Percentiles rank a stretch among this genome's conserved stretches.
These are phyloP conservation scores for Xylaria sp. DNA, from an alignment of 2,329 filamentous ascomycete species.

Conservation along the genomic window DNA sequence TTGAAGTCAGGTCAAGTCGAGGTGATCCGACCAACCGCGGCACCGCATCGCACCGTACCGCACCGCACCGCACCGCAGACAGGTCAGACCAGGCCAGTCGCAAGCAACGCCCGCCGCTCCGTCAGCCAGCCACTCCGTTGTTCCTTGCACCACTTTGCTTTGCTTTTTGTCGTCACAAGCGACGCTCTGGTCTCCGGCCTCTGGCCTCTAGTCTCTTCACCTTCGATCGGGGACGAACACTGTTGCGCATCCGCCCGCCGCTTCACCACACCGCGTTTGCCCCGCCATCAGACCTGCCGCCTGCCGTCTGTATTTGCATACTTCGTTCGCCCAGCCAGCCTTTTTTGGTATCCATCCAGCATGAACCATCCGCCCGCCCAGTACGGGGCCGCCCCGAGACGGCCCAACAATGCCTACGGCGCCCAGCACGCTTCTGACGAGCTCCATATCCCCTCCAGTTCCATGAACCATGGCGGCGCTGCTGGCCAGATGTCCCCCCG, in stretches of 20 bases:
- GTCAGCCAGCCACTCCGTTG: not conserved
- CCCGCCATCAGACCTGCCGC: not conserved
- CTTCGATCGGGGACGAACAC: not conserved
- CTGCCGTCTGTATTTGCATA: not conserved
- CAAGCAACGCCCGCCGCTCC: constrained; percentile 5
- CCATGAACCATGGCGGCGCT: constrained; percentile 52
- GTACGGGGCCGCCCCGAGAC: constrained; percentile 52
- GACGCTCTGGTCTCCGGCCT: not conserved
- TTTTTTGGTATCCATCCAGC: constrained; percentile 29
- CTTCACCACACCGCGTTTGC: not conserved
- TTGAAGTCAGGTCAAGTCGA: not conserved
- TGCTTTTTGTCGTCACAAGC: not conserved
- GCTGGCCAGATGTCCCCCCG: constrained; percentile 57
- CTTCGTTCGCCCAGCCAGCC: not conserved
- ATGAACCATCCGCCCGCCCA: constrained; percentile 54
- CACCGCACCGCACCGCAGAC: not conserved
- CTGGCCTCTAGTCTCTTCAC: not conserved
- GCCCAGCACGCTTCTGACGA: constrained; percentile 58
- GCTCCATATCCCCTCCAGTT: constrained; percentile 62
- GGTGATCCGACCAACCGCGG: constrained; percentile 5
- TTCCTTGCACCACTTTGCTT: not conserved
- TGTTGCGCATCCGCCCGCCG: not conserved
- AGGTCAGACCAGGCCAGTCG: constrained; percentile 2
- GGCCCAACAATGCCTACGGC: constrained; percentile 52
- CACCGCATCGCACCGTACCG: not conserved